Evolutionary conservation across 352 stramenopile genomes (phyloP).

Genomic region (Phytophthora quininea): DNA sequence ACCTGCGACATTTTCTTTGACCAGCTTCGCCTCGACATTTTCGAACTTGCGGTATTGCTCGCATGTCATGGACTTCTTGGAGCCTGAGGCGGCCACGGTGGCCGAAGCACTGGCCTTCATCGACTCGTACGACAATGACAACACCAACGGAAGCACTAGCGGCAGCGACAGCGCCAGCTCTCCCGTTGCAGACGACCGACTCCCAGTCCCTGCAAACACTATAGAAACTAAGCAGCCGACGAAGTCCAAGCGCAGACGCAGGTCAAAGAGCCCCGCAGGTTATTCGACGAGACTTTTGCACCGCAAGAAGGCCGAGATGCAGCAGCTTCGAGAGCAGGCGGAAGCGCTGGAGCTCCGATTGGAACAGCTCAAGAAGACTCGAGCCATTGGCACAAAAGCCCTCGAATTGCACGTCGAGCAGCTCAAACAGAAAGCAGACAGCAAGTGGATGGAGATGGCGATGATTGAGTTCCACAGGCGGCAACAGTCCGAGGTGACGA

Average conservation of each 20-base stretch:
- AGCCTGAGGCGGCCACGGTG: constrained; percentile 24
- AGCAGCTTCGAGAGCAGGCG: constrained; percentile 22
- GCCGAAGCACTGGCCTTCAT: constrained; percentile 40
- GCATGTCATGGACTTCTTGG: constrained; percentile 13
- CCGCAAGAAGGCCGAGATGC: constrained; percentile 39
- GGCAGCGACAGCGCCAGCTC: constrained; percentile 13
- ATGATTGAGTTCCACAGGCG: constrained; percentile 26
- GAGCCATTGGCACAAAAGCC: constrained; percentile 7
- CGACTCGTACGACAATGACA: constrained; percentile 25
- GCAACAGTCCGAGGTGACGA: constrained; percentile 20
- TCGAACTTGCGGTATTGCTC: background rate
- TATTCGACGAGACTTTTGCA: constrained; percentile 36
- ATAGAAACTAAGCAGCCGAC: background rate
- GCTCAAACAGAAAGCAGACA: constrained; percentile 11
- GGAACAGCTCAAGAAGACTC: constrained; percentile 12
- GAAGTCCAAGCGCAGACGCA: constrained; percentile 20
- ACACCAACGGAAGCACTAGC: constrained; percentile 9
- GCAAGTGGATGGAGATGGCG: constrained; percentile 30
- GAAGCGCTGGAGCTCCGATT: constrained; percentile 23
- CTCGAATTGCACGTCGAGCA: constrained; percentile 12
- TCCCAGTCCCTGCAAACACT: too few relatives aligned
- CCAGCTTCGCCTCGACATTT: background rate
- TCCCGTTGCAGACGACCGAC: too few relatives aligned
- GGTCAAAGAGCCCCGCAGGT: constrained; percentile 23
- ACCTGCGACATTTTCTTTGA: too few relatives aligned